Base-by-base conservation (phyloP, 306 rosid genomes). In the Corylus heterophylla region DNA sequence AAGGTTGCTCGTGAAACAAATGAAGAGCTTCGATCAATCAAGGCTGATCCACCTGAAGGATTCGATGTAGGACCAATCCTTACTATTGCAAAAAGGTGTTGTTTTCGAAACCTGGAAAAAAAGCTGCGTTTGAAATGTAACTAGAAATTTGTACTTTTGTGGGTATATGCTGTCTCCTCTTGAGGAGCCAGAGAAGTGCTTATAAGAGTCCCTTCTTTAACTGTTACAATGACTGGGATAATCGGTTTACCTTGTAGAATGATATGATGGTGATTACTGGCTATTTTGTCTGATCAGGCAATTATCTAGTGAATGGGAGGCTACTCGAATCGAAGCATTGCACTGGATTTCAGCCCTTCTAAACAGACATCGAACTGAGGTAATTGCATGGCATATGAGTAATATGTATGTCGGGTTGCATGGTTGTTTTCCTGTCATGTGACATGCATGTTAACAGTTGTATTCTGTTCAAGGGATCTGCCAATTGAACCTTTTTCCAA, bases 1-100 rank as follows among this genome's bases (percentile, higher is more conserved):
- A 70, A 96, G 99, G 96, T 96, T 89, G 98, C 99, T 81, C 89
- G 97, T 55, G 98, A 96, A 90, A 96, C 98, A 70, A 96, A 96
- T 74, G 97, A 96, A 85, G 99, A 91, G 87, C 96, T 96, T 78
- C 97, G 92, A n/a, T 86, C 89, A 64, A 80, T 90, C 76, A 86
- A 83, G 84, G 98, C 91, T 42, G 89, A 88, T 89, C 97, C 94
- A 78, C 81, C 94, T 78, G 99, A 93, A 86, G 94, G 90, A 5
- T 96, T 96, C 82, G 90, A 96, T 31, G 90, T 96, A 64, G 98
- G 87, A 83, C 89, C 98, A 67, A 88, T 96, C 74, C 96, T 96
- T 83, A 77, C 89, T 69, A 87, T 96, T 82, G 98, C 98, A 61
- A 93, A 93, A 82, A 93, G 93, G 99, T 96, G 17, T 74, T 68